Conservation (phyloP, 2,329 filamentous ascomycete genomes). For the Cladosporium colombiae region DNA sequence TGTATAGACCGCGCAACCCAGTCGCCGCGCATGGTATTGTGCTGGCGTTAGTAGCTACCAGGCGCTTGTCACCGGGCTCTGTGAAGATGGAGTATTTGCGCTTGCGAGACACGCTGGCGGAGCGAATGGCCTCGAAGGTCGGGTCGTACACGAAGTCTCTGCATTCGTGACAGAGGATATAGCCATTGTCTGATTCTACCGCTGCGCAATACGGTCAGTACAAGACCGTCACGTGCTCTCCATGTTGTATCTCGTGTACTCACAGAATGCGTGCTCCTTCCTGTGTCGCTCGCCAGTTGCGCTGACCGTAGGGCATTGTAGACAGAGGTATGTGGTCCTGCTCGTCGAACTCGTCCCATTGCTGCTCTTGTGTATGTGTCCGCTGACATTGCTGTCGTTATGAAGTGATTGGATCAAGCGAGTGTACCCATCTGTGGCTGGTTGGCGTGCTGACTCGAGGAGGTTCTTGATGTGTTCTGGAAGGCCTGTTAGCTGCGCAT, state of each 20-base stretch:
- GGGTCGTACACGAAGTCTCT: constrained; percentile 82
- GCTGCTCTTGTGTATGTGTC: constrained; percentile 62
- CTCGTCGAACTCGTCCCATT: constrained; percentile 26
- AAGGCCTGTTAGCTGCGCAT: constrained; percentile 24
- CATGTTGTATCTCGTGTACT: not conserved
- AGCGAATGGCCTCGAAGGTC: constrained; percentile 72
- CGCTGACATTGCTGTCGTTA: constrained; percentile 66
- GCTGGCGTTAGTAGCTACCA: constrained; percentile 75
- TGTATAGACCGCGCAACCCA: constrained; percentile 89
- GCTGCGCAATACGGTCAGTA: constrained; percentile 50
- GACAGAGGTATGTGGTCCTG: constrained; percentile 59
- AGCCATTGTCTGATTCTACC: constrained; percentile 74
- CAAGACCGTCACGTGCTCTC: constrained; percentile 25
- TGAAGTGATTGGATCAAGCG: constrained; percentile 70
- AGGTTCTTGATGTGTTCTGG: constrained; percentile 72
- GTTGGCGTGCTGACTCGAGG: constrained; percentile 67
- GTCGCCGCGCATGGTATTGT: constrained; percentile 81
- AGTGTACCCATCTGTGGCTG: constrained; percentile 71
- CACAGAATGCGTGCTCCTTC: constrained; percentile 75
- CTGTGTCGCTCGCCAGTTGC: constrained; percentile 70
- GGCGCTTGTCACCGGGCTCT: constrained; percentile 67
- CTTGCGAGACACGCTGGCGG: constrained; percentile 61
- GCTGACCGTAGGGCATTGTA: constrained; percentile 71
- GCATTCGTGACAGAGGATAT: constrained; percentile 78
- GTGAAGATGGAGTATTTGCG: constrained; percentile 62